phyloP scores from a whole-genome alignment of 1,139 yeast genomes.

The Saccharomyces uvarum region DNA sequence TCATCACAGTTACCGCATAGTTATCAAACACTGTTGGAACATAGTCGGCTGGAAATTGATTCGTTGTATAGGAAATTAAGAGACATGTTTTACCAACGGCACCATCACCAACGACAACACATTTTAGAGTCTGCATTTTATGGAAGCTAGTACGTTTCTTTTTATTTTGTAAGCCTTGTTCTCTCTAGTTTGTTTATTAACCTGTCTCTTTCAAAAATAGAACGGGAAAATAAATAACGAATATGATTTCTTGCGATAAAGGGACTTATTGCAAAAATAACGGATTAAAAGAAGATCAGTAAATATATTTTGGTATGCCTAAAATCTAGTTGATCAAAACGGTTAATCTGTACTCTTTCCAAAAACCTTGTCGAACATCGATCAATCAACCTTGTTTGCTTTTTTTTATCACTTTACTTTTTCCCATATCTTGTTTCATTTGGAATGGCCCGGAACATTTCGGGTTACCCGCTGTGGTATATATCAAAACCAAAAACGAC shows the following conservation, averaged over 20 bases:
- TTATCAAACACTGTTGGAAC: slow-evolving; percentile 89
- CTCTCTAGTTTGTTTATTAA: neutral
- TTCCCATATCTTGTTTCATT: neutral
- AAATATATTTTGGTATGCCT: neutral
- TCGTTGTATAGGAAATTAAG: slow-evolving; percentile 78
- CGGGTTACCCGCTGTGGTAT: neutral
- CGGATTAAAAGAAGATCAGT: neutral
- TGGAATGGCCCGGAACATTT: neutral
- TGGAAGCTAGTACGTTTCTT: neutral
- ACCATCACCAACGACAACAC: slow-evolving; percentile 96
- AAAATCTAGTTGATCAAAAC: neutral
- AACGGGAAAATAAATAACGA: neutral
- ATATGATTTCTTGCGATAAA: neutral
- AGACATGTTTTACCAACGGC: slow-evolving; percentile 91
- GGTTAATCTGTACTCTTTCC: neutral
- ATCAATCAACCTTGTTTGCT: neutral
- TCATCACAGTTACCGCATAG: slow-evolving; percentile 94
- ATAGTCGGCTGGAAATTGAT: slow-evolving; percentile 78
- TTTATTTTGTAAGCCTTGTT: neutral
- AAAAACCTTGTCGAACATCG: neutral
- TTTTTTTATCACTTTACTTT: neutral
- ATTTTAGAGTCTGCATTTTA: slow-evolving; percentile 77
- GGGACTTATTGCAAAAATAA: neutral
- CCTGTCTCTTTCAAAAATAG: neutral
- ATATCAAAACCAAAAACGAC: neutral